Conservation (phyloP, 1,284 basidiomycete species). For the Ustilago lituana region DNA sequence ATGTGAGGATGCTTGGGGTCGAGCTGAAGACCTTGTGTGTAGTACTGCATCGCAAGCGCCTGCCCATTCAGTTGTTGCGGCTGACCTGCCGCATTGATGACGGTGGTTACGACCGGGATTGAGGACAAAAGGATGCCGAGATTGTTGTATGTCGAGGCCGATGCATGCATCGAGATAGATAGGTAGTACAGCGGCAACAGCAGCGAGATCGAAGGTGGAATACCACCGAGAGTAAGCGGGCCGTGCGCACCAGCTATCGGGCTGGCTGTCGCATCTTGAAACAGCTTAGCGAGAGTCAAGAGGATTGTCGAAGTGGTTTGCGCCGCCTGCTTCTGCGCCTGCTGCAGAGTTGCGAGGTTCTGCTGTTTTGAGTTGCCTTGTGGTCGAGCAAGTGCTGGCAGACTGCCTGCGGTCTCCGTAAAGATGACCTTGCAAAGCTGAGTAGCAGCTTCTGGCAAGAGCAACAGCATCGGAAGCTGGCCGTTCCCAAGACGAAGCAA, state of each 20-base stretch:
- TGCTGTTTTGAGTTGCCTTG: constrained; percentile 3
- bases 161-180: constrained; percentile 72
- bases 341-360: constrained; percentile 32
- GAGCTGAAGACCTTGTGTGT: constrained; percentile 72
- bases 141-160: constrained; percentile 74
- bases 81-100: constrained; percentile 63
- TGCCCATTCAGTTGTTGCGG: constrained; percentile 63
- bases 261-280: constrained; percentile 70
- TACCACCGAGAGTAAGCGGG: constrained; percentile 58
- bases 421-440: constrained; percentile 53
- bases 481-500: constrained; percentile 57
- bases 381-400: constrained; percentile 47
- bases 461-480: constrained; percentile 57
- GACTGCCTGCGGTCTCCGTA: constrained; percentile 43
- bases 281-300: constrained; percentile 73
- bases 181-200: constrained; percentile 74
- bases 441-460: constrained; percentile 55
- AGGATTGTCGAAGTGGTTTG: constrained; percentile 72
- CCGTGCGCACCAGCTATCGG: constrained; percentile 52
- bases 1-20: constrained; percentile 74
- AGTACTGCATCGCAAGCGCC: constrained; percentile 72
- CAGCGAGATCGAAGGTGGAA: constrained; percentile 71
- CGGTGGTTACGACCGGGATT: constrained; percentile 66
- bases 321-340: constrained; percentile 63
- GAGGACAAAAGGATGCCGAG: constrained; percentile 74